Evolutionary conservation across 73 alveolate genomes (phyloP).

Genomic region (Paramecium caudatum): DNA sequence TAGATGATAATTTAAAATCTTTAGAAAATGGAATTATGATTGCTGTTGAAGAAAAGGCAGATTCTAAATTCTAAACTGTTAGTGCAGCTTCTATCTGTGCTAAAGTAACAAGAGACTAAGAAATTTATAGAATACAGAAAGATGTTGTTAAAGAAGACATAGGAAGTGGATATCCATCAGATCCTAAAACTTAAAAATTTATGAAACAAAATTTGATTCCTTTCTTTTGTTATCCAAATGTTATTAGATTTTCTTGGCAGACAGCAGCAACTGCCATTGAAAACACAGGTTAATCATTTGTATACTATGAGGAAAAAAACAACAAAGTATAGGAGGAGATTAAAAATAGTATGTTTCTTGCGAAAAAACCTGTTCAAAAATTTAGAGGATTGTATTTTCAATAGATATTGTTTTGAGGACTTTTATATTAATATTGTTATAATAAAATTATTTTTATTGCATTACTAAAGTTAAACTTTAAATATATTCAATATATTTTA

Average conservation of each 20-base stretch:
- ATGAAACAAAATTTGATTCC: conserved; percentile 86
- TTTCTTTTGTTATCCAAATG: conserved; percentile 93
- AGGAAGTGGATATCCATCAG: conserved; percentile 98
- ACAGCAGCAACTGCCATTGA: no score
- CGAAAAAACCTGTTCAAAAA: no score
- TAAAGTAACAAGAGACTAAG: conserved; percentile 93
- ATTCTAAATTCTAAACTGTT: conserved; percentile 92
- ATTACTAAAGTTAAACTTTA: no score
- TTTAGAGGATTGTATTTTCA: no score
- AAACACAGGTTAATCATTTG: no score
- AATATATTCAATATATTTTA: no score
- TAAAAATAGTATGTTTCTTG: no score
- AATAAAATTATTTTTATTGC: no score
- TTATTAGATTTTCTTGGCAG: conserved; percentile 96
- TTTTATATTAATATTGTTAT: no score
- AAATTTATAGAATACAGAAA: conserved; percentile 59
- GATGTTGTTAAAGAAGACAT: conserved; percentile 78
- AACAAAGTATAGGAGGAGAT: no score
- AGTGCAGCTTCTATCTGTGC: conserved; percentile 98
- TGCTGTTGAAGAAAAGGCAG: conserved; percentile 96
- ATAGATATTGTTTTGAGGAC: no score
- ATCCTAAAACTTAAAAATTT: conserved; percentile 92
- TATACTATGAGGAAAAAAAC: no score
- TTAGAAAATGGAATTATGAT: conserved; percentile 78
- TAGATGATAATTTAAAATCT: conserved; percentile 70